phyloP scores from a whole-genome alignment of 2,329 filamentous ascomycete genomes.

The Scedosporium boydii region DNA sequence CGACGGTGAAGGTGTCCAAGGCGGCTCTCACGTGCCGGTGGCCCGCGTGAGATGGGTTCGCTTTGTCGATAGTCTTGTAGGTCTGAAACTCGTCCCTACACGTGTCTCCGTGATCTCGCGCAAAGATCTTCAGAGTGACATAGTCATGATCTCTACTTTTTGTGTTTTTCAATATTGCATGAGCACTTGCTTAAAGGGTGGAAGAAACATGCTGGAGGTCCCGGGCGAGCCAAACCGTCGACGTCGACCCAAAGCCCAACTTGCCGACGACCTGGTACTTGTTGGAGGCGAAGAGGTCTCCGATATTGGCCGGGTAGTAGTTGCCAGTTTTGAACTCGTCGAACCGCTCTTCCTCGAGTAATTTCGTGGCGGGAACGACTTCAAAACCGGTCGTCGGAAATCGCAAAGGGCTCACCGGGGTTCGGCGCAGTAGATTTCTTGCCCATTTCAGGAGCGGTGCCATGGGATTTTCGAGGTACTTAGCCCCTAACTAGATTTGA shows the following conservation, averaged over 20 bases:
- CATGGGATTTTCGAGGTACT: background rate
- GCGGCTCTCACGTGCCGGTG: slow-evolving; percentile 18
- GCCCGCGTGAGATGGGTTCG: slow-evolving; percentile 18
- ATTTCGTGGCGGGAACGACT: background rate
- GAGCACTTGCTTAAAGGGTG: background rate
- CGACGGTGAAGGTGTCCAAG: slow-evolving; percentile 20
- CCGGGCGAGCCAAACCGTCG: slow-evolving; percentile 16
- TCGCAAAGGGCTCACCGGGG: background rate
- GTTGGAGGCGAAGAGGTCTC: slow-evolving; percentile 11
- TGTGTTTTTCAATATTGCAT: background rate
- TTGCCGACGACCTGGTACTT: slow-evolving; percentile 15
- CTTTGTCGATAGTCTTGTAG: slow-evolving; percentile 11
- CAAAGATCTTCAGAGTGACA: slow-evolving; percentile 13
- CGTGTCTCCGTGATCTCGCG: slow-evolving; percentile 4
- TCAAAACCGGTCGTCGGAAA: slow-evolving; percentile 10
- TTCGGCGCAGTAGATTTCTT: background rate
- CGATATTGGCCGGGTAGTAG: slow-evolving; percentile 15
- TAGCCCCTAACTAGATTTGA: too few species aligned
- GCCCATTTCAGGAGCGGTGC: background rate
- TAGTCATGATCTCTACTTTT: background rate
- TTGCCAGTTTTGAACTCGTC: slow-evolving; percentile 10
- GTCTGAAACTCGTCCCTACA: slow-evolving; percentile 13
- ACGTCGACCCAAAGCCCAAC: slow-evolving; percentile 15
- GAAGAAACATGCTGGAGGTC: slow-evolving; percentile 11
- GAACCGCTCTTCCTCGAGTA: slow-evolving; percentile 14